Evolutionary conservation across 2,329 filamentous ascomycete species (phyloP), one percentile per base, ranked within the genome.

Genomic region (Diplodia scrobiculata): DNA sequence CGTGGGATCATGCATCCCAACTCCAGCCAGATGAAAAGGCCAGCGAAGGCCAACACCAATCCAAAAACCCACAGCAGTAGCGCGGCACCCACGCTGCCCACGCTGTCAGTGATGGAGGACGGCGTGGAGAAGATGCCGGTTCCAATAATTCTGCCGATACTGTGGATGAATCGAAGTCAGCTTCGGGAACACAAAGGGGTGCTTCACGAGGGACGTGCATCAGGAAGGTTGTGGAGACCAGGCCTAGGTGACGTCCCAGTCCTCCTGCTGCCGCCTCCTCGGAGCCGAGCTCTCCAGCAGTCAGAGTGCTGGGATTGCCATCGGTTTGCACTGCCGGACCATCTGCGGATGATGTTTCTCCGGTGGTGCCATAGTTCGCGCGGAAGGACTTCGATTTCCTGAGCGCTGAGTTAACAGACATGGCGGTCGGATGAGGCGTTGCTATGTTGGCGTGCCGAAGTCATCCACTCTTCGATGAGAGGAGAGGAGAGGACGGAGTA

Each of bases 51-150:
- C 7, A 90, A 79, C 1, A 86, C 70, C 0, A 87, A 86, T 0
- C 88, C 89, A 0, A 86, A 74, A 0, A 88, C 65, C 89, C 89
- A 91, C 2, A 91, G 75, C 0, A 83, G 69, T 1, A 91, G 75
- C 0, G 87, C 83, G 2, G 91, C 76, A 0, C 88, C 88, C 0
- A 88, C 81, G 65, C 88, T 91, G 1, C 89, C 89, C 1, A 87
- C 86, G 0, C 86, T 84, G 45, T 85, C 83, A 2, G 90, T 81
- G 59, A 92, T 89, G 4, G 87, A 83, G 0, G 86, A 88, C 0
- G 87, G 89, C 0, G 88, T 90, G 0, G 89, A 88, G 71, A 91
- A 91, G 69, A 91, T 90, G 29, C 88, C 89, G 71, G 84, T 88
- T 13, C 88, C 88, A 34, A 91, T 87, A 5, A 91, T 87, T 13